A percentile compares a stretch with the other conserved stretches of the same genome.
These are phyloP conservation scores for Myriosclerotinia scirpicola DNA, from an alignment of 2,329 filamentous ascomycete genomes.

Conservation along the genomic window DNA sequence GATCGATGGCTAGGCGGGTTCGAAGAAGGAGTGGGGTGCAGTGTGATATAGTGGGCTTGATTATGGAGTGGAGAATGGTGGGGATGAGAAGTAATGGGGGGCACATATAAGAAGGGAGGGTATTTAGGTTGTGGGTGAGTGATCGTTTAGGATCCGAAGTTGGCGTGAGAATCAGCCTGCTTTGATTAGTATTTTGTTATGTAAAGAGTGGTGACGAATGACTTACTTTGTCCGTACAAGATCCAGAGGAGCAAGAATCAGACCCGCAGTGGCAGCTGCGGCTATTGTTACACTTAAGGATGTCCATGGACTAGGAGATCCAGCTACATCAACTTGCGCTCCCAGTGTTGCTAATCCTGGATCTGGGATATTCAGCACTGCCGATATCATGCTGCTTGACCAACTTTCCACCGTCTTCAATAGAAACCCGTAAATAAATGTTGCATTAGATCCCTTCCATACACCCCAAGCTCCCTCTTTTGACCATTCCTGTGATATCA, in stretches of 20 bases:
- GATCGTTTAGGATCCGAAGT: constrained; percentile 76
- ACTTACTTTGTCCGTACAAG: constrained; percentile 72
- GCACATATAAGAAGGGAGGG: constrained; percentile 75
- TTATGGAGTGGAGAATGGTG: constrained; percentile 81
- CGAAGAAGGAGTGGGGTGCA: constrained; percentile 84
- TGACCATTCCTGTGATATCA: constrained; percentile 83
- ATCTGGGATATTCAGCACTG: constrained; percentile 86
- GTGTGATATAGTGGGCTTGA: constrained; percentile 79
- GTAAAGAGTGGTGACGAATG: neutral
- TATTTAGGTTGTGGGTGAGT: constrained; percentile 67
- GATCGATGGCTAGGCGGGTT: constrained; percentile 80
- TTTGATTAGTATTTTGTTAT: constrained; percentile 37
- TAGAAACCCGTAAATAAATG: constrained; percentile 86
- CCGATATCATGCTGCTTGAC: constrained; percentile 85
- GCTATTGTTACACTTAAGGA: constrained; percentile 72
- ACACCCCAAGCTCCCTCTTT: constrained; percentile 88
- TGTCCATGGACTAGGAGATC: constrained; percentile 79
- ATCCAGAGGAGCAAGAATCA: constrained; percentile 84
- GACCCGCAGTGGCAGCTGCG: constrained; percentile 68
- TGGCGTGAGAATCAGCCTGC: constrained; percentile 78
- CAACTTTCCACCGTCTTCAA: constrained; percentile 88
- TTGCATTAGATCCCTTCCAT: constrained; percentile 91
- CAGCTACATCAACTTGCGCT: constrained; percentile 60
- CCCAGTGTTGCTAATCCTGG: constrained; percentile 58
- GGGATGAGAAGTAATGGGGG: constrained; percentile 70